phyloP scores from a whole-genome alignment of 2,329 filamentous ascomycete genomes.

The Colletotrichum ledebouriae region DNA sequence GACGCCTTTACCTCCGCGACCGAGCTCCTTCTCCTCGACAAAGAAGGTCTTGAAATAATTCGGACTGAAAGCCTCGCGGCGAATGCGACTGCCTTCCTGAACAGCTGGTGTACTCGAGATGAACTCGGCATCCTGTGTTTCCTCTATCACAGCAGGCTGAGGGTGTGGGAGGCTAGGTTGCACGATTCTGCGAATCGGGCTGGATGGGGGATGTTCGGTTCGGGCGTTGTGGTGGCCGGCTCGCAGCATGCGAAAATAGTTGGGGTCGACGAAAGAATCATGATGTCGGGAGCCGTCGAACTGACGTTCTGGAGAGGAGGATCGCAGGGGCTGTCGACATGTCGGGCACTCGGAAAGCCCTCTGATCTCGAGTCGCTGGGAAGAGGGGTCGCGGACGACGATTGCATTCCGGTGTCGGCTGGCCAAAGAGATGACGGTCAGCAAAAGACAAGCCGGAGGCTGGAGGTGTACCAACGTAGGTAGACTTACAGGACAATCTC shows the following conservation, averaged over 20 bases:
- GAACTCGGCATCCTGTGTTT: slow-evolving; percentile 60
- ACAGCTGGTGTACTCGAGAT: slow-evolving; percentile 66
- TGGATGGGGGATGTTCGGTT: slow-evolving; percentile 61
- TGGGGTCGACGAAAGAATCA: slow-evolving; percentile 85
- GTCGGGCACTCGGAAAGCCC: slow-evolving; percentile 87
- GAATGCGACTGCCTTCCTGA: slow-evolving; percentile 78
- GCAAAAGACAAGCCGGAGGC: slow-evolving; percentile 2
- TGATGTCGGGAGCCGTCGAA: slow-evolving; percentile 61
- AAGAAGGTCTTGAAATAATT: slow-evolving; percentile 96
- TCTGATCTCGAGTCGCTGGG: slow-evolving; percentile 86
- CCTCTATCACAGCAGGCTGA: slow-evolving; percentile 45
- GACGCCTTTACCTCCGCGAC: slow-evolving; percentile 92
- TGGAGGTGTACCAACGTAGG: neutral
- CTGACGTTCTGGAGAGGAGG: slow-evolving; percentile 62
- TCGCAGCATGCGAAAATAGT: slow-evolving; percentile 96
- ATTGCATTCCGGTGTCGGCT: slow-evolving; percentile 95
- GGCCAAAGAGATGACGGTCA: slow-evolving; percentile 35
- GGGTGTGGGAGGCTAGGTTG: slow-evolving; percentile 56
- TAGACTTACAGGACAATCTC: slow-evolving; percentile 83
- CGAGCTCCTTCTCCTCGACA: slow-evolving; percentile 86
- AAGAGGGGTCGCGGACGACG: slow-evolving; percentile 89
- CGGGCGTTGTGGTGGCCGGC: slow-evolving; percentile 61
- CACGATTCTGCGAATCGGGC: slow-evolving; percentile 67
- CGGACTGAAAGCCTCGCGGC: slow-evolving; percentile 87
- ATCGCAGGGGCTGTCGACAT: slow-evolving; percentile 80